These are phyloP conservation scores for Debaryomyces sp. DNA, from an alignment of 1,139 yeast species.

Conservation along the genomic window DNA sequence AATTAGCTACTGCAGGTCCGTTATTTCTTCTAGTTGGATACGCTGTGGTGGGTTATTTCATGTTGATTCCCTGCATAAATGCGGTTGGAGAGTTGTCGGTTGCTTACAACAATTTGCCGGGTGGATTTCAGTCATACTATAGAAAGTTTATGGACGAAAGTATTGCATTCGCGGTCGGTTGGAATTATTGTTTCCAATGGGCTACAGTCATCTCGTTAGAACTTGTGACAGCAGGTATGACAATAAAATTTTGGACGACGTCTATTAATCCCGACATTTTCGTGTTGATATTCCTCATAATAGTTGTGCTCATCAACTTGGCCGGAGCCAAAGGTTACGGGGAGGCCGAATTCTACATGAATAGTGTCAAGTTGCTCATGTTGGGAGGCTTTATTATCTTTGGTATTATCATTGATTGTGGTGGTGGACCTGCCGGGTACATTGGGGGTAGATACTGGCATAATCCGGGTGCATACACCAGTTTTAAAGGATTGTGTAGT, in stretches of 20 bases:
- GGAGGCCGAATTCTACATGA: constrained; percentile 46
- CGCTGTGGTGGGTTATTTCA: constrained; percentile 33
- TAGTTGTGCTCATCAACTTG: constrained; percentile 36
- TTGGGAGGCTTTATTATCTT: constrained; percentile 43
- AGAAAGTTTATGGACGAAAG: constrained; percentile 37
- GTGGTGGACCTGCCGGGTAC: constrained; percentile 42
- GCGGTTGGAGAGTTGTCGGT: constrained; percentile 39
- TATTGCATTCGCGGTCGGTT: constrained; percentile 39
- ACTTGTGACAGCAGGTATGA: constrained; percentile 40
- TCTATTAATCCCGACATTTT: constrained; percentile 39
- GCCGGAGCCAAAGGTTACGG: constrained; percentile 49
- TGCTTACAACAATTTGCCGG: constrained; percentile 34
- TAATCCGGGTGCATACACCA: constrained; percentile 40
- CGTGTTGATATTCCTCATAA: constrained; percentile 41
- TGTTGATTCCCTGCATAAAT: constrained; percentile 40
- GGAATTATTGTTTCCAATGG: constrained; percentile 43
- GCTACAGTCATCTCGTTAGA: constrained; percentile 36
- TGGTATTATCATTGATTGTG: constrained; percentile 43
- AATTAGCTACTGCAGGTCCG: constrained; percentile 38
- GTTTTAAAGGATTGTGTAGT: constrained; percentile 43
- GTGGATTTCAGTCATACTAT: constrained; percentile 39
- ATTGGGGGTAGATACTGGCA: constrained; percentile 54
- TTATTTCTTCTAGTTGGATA: constrained; percentile 36
- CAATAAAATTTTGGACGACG: constrained; percentile 35
- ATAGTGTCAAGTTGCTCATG: constrained; percentile 38